These are phyloP conservation scores for Hygrocybe punicea DNA, from an alignment of 768 basidiomycete genomes.

Conservation along the genomic window DNA sequence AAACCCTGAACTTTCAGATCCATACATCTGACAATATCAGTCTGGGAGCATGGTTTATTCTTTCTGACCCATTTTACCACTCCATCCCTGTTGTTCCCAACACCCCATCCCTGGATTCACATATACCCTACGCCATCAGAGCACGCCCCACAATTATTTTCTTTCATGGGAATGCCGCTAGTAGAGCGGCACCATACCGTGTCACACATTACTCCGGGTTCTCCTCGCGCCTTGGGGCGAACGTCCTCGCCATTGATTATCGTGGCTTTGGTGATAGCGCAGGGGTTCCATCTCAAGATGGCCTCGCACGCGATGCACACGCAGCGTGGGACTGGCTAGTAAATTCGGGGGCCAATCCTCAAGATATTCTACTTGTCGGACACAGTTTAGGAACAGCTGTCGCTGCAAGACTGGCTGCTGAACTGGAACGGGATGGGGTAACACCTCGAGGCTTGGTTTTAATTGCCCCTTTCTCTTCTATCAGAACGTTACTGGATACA, in stretches of 20 bases:
- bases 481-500: slow-evolving; percentile 61
- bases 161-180: slow-evolving; percentile 87
- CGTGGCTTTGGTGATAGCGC: slow-evolving; percentile 88
- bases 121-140: slow-evolving; percentile 53
- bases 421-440: slow-evolving; percentile 44
- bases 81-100: slow-evolving; percentile 29
- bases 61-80: slow-evolving; percentile 64
- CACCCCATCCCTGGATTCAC: slow-evolving; percentile 35
- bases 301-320: slow-evolving; percentile 68
- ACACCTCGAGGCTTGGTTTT: slow-evolving; percentile 48
- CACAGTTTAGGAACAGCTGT: slow-evolving; percentile 91
- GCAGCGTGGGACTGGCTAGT: slow-evolving; percentile 80
- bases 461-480: slow-evolving; percentile 60
- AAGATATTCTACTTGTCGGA: slow-evolving; percentile 71
- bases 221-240: slow-evolving; percentile 61
- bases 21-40: slow-evolving; percentile 72
- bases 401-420: slow-evolving; percentile 46
- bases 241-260: slow-evolving; percentile 87
- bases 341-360: slow-evolving; percentile 50
- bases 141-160: slow-evolving; percentile 78
- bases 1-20: slow-evolving; percentile 69
- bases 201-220: slow-evolving; percentile 66
- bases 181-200: slow-evolving; percentile 64
- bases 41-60: slow-evolving; percentile 83
- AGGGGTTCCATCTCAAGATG: slow-evolving; percentile 71